These are phyloP conservation scores for Catharanthus roseus DNA, from an alignment of 257 asterid species.

Conservation along the genomic window DNA sequence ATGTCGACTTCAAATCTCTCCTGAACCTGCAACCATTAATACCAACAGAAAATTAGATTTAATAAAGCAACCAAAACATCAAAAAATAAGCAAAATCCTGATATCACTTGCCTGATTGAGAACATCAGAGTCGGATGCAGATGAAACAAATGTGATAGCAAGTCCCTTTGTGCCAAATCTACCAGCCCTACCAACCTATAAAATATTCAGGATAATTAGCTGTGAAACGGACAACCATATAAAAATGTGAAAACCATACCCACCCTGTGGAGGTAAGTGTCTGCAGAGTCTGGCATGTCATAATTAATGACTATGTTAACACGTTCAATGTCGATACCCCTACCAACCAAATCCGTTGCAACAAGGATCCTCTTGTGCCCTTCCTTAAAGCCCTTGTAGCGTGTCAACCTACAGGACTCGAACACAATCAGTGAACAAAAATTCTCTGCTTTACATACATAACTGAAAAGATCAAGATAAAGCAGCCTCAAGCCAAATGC, in stretches of 20 bases:
- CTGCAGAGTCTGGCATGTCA: constrained; percentile 97
- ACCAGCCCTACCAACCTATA: constrained; percentile 92
- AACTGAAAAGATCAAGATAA: neutral
- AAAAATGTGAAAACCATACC: constrained; percentile 3
- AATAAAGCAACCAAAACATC: neutral
- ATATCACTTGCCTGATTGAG: constrained; percentile 59
- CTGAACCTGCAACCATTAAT: constrained; percentile 53
- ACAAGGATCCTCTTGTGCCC: constrained; percentile 92
- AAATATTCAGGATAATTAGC: neutral
- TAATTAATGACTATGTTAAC: constrained; percentile 90
- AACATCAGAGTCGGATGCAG: constrained; percentile 91
- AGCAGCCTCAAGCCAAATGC: neutral
- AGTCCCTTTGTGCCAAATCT: constrained; percentile 94
- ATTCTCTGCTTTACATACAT: neutral
- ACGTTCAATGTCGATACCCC: constrained; percentile 91
- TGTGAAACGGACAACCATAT: neutral
- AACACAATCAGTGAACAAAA: neutral
- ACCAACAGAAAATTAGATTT: constrained; percentile 8
- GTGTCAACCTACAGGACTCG: constrained; percentile 49
- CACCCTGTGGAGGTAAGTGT: constrained; percentile 90
- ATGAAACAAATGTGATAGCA: constrained; percentile 87
- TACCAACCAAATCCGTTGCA: constrained; percentile 90
- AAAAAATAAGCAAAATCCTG: neutral
- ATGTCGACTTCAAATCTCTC: constrained; percentile 83
- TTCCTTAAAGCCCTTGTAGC: constrained; percentile 86